Evolutionary conservation across 2,329 filamentous ascomycete species (phyloP).

Genomic region (Biscogniauxia sp.): DNA sequence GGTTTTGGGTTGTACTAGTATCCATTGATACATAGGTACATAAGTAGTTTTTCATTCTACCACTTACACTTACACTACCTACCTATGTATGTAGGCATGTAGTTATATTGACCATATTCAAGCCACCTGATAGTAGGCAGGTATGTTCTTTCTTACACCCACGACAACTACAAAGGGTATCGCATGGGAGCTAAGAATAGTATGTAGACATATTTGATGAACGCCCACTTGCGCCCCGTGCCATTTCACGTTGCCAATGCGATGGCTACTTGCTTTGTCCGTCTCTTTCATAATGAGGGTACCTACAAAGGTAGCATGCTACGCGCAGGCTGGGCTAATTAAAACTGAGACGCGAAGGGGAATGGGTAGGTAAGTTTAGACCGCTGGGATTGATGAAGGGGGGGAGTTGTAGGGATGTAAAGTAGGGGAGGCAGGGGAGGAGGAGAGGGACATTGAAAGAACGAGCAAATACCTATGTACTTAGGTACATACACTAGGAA

Average conservation of each 20-base stretch:
- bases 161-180: background rate
- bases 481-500: no score
- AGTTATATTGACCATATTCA: no score
- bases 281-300: background rate
- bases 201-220: background rate
- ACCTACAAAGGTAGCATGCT: background rate
- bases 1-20: background rate
- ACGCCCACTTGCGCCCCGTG: background rate
- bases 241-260: background rate
- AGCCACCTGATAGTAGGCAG: no score
- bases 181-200: background rate
- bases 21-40: no score
- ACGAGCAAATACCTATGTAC: no score
- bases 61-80: no score
- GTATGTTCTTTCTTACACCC: background rate
- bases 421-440: no score
- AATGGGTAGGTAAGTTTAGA: background rate
- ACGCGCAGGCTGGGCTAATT: background rate
- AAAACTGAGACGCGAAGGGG: background rate
- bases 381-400: background rate
- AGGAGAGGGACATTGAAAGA: no score
- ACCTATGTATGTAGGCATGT: background rate
- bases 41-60: no score
- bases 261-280: background rate
- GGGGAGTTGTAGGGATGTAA: no score